phyloP scores from a whole-genome alignment of 495 filamentous ascomycete species.

The Acidomyces sp. region DNA sequence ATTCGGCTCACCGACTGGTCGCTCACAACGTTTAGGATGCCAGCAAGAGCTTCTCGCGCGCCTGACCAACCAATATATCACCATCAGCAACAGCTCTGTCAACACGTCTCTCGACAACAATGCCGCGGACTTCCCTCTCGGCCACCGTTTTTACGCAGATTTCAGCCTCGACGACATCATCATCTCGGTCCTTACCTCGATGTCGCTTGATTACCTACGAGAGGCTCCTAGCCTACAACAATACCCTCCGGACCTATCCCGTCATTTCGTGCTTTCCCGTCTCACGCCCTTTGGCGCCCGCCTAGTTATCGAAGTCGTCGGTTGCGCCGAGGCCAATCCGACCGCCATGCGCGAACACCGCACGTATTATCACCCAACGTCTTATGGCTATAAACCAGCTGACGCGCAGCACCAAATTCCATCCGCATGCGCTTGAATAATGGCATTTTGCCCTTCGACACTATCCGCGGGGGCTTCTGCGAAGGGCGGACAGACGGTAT shows the following conservation, averaged over 20 bases:
- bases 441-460: conserved; percentile 30
- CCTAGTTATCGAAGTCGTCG: conserved; percentile 32
- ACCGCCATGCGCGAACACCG: conserved; percentile 17
- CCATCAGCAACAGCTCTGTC: conserved; percentile 26
- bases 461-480: conserved; percentile 28
- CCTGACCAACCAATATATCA: conserved; percentile 27
- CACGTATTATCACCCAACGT: conserved; percentile 25
- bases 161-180: conserved; percentile 39
- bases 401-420: conserved; percentile 32
- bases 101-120: conserved; percentile 33
- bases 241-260: conserved; percentile 27
- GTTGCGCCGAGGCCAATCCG: conserved; percentile 25
- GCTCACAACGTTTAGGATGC: conserved; percentile 32
- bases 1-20: conserved; percentile 31
- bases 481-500: conserved; percentile 28
- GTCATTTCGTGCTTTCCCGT: conserved; percentile 27
- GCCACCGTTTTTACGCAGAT: conserved; percentile 36
- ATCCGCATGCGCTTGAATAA: conserved; percentile 32
- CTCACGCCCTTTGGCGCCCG: conserved; percentile 31
- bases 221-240: conserved; percentile 25
- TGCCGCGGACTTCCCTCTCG: conserved; percentile 32
- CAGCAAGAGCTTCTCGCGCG: conserved; percentile 33
- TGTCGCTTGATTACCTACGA: conserved; percentile 32
- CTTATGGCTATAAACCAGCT: conserved; percentile 28
- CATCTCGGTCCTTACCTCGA: conserved; percentile 33